A percentile compares a stretch with the other conserved stretches of the same genome.
These are phyloP conservation scores for Pyrenophora graminea DNA, from an alignment of 2,329 filamentous ascomycete genomes.

Conservation along the genomic window DNA sequence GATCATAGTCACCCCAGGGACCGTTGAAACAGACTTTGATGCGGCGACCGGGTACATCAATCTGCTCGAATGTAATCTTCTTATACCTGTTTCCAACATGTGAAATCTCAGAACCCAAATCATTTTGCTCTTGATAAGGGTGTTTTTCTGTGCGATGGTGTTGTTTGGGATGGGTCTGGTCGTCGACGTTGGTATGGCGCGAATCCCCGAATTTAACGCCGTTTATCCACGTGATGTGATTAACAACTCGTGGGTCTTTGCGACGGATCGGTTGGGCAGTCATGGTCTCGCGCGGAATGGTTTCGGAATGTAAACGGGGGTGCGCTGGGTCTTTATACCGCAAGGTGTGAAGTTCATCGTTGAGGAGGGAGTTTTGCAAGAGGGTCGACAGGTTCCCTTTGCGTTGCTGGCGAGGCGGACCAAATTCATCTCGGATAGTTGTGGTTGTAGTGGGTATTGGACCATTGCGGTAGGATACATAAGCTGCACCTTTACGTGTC, in stretches of 20 bases:
- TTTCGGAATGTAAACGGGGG: slow-evolving; percentile 8
- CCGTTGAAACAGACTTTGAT: slow-evolving; percentile 63
- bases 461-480: slow-evolving; percentile 78
- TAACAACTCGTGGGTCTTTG: slow-evolving; percentile 55
- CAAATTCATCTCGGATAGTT: slow-evolving; percentile 23
- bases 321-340: slow-evolving; percentile 13
- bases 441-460: slow-evolving; percentile 25
- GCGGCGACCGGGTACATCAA: slow-evolving; percentile 59
- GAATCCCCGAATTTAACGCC: slow-evolving; percentile 63
- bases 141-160: slow-evolving; percentile 20
- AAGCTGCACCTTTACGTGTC: slow-evolving; percentile 81
- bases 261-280: slow-evolving; percentile 57
- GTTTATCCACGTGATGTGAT: slow-evolving; percentile 67
- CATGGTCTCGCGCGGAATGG: slow-evolving; percentile 46
- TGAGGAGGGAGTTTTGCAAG: slow-evolving; percentile 28
- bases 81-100: slow-evolving; percentile 64
- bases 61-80: slow-evolving; percentile 63
- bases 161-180: slow-evolving; percentile 21
- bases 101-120: slow-evolving; percentile 64
- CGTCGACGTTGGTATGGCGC: slow-evolving; percentile 32
- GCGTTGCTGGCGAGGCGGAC: slow-evolving; percentile 23
- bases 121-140: slow-evolving; percentile 51
- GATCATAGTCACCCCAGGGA: slow-evolving; percentile 59
- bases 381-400: slow-evolving; percentile 35
- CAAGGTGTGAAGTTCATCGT: slow-evolving; percentile 16